A percentile compares a stretch with the other conserved stretches of the same genome.
These are phyloP conservation scores for Colletotrichum agaves DNA, from an alignment of 2,329 filamentous ascomycete genomes.

Conservation along the genomic window DNA sequence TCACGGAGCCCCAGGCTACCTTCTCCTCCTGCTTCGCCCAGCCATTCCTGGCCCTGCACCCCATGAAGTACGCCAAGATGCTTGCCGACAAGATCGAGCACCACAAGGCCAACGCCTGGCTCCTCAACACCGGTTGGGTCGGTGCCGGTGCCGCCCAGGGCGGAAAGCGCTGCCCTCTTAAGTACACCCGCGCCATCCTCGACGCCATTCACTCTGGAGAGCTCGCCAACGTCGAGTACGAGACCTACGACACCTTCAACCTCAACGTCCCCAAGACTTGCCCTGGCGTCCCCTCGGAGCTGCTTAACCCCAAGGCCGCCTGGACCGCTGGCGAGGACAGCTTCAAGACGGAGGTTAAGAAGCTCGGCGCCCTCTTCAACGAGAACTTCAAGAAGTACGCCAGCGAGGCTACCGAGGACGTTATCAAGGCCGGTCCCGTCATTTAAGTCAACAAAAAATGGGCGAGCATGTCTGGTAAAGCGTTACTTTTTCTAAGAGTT, in stretches of 20 bases:
- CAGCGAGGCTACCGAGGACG: slow-evolving; percentile 82
- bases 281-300: slow-evolving; percentile 86
- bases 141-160: slow-evolving; percentile 90
- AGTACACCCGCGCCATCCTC: slow-evolving; percentile 98
- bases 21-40: slow-evolving; percentile 99
- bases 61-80: slow-evolving; percentile 99
- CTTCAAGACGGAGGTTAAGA: slow-evolving; percentile 89
- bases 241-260: slow-evolving; percentile 97
- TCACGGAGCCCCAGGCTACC: slow-evolving; percentile 96
- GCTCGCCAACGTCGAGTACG: slow-evolving; percentile 91
- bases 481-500: slow-evolving; percentile 18
- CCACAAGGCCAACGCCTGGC: slow-evolving; percentile 96
- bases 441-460: slow-evolving; percentile 40
- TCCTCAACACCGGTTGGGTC: slow-evolving; percentile 98
- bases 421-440: slow-evolving; percentile 73
- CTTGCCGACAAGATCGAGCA: slow-evolving; percentile 96
- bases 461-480: slow-evolving; percentile 2
- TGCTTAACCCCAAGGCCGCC: slow-evolving; percentile 92
- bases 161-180: slow-evolving; percentile 96
- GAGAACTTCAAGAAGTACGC: slow-evolving; percentile 99
- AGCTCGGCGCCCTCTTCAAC: slow-evolving; percentile 88
- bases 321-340: slow-evolving; percentile 86
- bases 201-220: slow-evolving; percentile 98
- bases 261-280: slow-evolving; percentile 93
- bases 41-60: slow-evolving; percentile 98